Percentiles rank a stretch among this genome's conserved stretches.
Conservation (phyloP, 208 protist genomes). For the Kentomonas sorsogonicus region DNA sequence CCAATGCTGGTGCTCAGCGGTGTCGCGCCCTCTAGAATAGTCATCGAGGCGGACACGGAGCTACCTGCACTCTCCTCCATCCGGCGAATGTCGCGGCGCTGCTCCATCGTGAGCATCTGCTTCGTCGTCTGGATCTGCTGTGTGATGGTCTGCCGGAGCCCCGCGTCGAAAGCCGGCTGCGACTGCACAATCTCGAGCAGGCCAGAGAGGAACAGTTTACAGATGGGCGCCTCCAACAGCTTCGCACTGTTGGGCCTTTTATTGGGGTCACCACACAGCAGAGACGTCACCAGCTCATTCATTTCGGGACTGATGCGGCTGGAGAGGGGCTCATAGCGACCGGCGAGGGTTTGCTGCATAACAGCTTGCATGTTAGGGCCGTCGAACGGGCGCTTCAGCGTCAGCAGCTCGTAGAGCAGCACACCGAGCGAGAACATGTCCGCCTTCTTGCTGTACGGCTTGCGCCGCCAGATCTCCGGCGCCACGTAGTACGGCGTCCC, state of each 20-base stretch:
- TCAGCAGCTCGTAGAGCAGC: conserved; percentile 83
- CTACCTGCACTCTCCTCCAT: conserved; percentile 52
- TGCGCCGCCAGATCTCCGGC: conserved; percentile 88
- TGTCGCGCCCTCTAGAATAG: conserved; percentile 58
- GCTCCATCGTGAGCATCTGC: conserved; percentile 43
- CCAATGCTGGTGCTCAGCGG: conserved; percentile 47
- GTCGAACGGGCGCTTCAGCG: conserved; percentile 77
- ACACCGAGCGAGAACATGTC: conserved; percentile 91
- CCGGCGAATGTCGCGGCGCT: conserved; percentile 27
- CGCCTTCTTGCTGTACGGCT: conserved; percentile 91
- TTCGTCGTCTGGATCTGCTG: conserved; percentile 60
- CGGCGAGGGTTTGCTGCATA: conserved; percentile 61
- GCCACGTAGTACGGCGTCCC: conserved; percentile 88
- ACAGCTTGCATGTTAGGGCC: conserved; percentile 69
- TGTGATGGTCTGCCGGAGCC: conserved; percentile 50
- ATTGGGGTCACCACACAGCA: conserved; percentile 48
- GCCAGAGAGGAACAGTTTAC: conserved; percentile 69
- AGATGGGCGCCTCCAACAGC: conserved; percentile 63
- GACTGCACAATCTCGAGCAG: conserved; percentile 73
- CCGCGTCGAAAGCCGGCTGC: conserved; percentile 48
- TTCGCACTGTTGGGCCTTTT: conserved; percentile 54
- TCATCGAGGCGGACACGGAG: conserved; percentile 39
- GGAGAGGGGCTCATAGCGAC: conserved; percentile 47
- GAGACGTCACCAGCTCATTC: conserved; percentile 39
- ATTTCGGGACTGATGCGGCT: conserved; percentile 52